phyloP scores from a whole-genome alignment of 2,329 filamentous ascomycete genomes.

The Diatrype stigma region DNA sequence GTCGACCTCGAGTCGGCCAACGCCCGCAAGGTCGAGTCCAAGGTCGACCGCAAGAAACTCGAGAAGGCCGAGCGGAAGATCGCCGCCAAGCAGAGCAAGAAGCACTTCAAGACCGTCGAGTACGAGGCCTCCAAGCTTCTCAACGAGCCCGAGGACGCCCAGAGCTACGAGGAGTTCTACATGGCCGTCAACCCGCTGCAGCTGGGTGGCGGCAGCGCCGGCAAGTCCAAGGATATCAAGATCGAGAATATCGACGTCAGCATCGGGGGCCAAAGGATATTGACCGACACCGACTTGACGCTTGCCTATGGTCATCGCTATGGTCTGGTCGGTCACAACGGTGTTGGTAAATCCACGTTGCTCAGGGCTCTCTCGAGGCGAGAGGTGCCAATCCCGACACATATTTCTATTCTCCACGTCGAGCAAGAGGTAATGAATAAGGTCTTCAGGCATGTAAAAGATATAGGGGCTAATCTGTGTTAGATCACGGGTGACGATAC shows the following conservation, averaged over 20 bases:
- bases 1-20: constrained; percentile 95
- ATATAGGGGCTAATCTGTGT: constrained; percentile 7
- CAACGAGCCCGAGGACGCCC: constrained; percentile 73
- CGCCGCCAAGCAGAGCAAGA: constrained; percentile 96
- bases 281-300: constrained; percentile 86
- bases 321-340: constrained; percentile 97
- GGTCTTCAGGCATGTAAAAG: background rate
- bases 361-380: constrained; percentile 84
- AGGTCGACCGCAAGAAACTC: constrained; percentile 97
- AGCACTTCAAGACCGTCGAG: constrained; percentile 95
- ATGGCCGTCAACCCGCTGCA: constrained; percentile 98
- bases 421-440: constrained; percentile 85
- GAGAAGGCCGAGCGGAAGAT: constrained; percentile 98
- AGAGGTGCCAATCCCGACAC: constrained; percentile 91
- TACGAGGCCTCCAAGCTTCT: constrained; percentile 93
- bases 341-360: constrained; percentile 96
- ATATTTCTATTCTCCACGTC: constrained; percentile 98
- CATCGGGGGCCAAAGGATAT: constrained; percentile 82
- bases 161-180: constrained; percentile 99
- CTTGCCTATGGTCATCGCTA: constrained; percentile 91
- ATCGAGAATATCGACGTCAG: constrained; percentile 93
- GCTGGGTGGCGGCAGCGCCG: constrained; percentile 63
- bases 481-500: constrained; percentile 94
- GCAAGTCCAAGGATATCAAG: constrained; percentile 99
- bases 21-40: constrained; percentile 89